Evolutionary conservation across 2,329 filamentous ascomycete species (phyloP), one percentile per base, ranked within the genome.

Genomic region (Aspergillus sp.): DNA sequence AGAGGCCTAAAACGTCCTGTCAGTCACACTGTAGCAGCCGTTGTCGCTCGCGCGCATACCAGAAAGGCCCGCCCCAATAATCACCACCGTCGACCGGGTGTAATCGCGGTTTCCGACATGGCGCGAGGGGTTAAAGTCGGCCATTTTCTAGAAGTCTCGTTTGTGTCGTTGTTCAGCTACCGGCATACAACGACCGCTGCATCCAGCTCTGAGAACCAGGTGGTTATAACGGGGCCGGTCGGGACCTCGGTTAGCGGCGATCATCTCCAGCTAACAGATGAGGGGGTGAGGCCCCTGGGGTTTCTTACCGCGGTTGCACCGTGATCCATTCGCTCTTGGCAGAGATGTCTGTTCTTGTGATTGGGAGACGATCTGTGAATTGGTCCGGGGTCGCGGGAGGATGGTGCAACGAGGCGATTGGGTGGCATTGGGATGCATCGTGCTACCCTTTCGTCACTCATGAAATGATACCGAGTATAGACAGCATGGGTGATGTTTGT

Each of bases 51-150:
- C n/a, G n/a, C n/a, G 42, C 62, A 20, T 65, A 76, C 79, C 79
- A 52, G 78, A 80, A 29, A 82, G 76, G 0, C 80, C 79, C 6
- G 78, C 81, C 3, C 81, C 81, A 32, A 85, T 80, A 47, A 84
- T 84, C 7, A 83, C 76, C 1, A 84, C 80, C 2, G 78, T 76
- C 1, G 80, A 77, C 55, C 77, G 72, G 6, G 77, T 79, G 54
- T 79, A 77, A 56, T 78, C 74, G 47, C 76, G 75, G 55, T 82
- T 82, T 14, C 77, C 66, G 3, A 66, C 63, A n/a, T 49, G 43
- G 17, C 46, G 50, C 10, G 31, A n/a, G 10, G 31, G 19, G 21
- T 43, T 40, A 10, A 29, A 29, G n/a, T 25, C 20, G 5, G 52
- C 17, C 47, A 50, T 49, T 42, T 10, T 47, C 25, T 13, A 9